These are phyloP conservation scores for Suillus ampliporus DNA, from an alignment of 768 basidiomycete genomes.

Conservation along the genomic window DNA sequence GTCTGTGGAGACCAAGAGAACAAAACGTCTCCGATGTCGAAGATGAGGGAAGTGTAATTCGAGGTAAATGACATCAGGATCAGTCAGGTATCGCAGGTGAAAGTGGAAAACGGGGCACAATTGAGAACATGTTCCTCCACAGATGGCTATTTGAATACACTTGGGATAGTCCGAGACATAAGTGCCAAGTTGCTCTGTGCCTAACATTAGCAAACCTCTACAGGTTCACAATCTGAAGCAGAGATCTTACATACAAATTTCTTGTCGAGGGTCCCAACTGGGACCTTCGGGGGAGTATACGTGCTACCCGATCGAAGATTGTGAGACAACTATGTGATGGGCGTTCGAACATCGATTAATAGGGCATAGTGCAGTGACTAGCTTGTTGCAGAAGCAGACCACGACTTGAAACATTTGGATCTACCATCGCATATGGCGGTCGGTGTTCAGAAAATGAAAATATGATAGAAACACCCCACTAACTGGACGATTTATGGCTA, in stretches of 20 bases:
- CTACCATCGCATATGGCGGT: not conserved
- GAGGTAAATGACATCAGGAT: conserved; percentile 7
- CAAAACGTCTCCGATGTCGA: conserved; percentile 62
- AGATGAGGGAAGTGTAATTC: conserved; percentile 44
- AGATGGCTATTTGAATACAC: conserved; percentile 11
- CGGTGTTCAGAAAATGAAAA: not conserved
- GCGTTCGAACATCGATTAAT: not conserved
- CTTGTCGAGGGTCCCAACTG: not conserved
- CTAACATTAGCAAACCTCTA: conserved; percentile 10
- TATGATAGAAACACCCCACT: not conserved
- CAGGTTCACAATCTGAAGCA: conserved; percentile 7
- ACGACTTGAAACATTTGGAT: not conserved
- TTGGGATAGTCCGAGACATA: not conserved
- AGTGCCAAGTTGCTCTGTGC: conserved; percentile 1
- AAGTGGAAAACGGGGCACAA: not conserved
- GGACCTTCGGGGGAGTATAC: not conserved
- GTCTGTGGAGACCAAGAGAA: conserved; percentile 59
- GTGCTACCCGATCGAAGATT: not conserved
- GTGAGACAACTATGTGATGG: too few relatives aligned
- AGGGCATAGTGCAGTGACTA: too few relatives aligned
- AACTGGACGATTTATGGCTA: not conserved
- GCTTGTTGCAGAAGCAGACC: not conserved
- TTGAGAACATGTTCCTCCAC: not conserved
- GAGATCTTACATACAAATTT: not conserved
- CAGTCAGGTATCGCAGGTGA: not conserved